These are phyloP conservation scores for Spongospora subterranea DNA, from an alignment of 208 protist genomes.

Conservation along the genomic window DNA sequence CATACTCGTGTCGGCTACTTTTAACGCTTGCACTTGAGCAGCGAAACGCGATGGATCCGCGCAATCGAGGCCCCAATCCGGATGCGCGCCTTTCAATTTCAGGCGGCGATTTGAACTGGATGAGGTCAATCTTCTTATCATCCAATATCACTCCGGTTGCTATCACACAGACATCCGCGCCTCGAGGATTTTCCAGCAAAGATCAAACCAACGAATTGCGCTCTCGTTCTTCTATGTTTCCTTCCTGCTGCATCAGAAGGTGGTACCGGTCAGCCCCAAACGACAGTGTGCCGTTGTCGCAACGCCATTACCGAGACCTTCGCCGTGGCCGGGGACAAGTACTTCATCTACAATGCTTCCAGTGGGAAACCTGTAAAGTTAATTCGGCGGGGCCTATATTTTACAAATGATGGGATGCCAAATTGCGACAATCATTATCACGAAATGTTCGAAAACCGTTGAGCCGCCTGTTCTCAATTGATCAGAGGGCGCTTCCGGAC, in stretches of 20 bases:
- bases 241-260: no score
- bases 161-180: background rate
- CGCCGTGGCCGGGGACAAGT: background rate
- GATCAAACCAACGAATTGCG: no score
- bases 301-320: background rate
- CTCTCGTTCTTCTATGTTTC: no score
- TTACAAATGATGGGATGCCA: background rate
- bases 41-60: background rate
- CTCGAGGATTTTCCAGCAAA: no score
- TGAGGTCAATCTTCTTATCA: background rate
- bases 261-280: no score
- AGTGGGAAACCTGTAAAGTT: background rate
- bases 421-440: constrained; percentile 8
- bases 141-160: background rate
- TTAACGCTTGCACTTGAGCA: no score
- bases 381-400: background rate
- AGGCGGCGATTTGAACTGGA: background rate
- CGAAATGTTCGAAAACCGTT: background rate
- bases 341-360: background rate
- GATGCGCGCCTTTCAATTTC: constrained; percentile 36
- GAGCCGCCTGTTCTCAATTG: background rate
- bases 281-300: background rate
- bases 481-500: background rate
- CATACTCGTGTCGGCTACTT: no score
- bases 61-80: background rate